phyloP scores from a whole-genome alignment of 1,139 yeast genomes.

The Kurtzmaniella quercitrusa region DNA sequence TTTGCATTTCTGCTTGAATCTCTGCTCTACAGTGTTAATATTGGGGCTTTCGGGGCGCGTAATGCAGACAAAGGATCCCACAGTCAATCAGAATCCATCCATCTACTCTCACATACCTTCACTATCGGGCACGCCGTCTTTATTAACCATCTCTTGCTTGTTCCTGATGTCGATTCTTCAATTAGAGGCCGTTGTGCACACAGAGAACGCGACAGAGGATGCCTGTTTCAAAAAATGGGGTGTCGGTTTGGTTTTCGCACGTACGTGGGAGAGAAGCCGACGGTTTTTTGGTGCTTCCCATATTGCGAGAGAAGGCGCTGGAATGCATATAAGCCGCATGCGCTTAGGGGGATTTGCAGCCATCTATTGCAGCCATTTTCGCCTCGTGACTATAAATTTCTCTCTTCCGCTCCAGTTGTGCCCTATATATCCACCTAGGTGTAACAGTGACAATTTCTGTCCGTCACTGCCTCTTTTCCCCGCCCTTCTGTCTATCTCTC shows the following conservation, averaged over 20 bases:
- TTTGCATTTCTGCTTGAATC: slow-evolving; percentile 57
- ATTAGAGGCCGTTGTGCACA: not conserved
- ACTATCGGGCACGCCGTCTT: slow-evolving; percentile 36
- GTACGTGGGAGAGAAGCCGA: not conserved
- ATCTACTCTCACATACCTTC: slow-evolving; percentile 30
- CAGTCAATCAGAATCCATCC: not conserved
- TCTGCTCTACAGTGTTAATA: slow-evolving; percentile 25
- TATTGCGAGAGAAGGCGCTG: too few relatives aligned
- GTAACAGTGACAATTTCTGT: too few relatives aligned
- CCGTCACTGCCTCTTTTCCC: too few relatives aligned
- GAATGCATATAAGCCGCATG: too few relatives aligned
- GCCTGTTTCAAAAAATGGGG: not conserved
- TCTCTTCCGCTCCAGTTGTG: too few relatives aligned
- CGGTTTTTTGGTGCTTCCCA: too few relatives aligned
- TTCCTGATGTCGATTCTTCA: not conserved
- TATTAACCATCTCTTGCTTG: slow-evolving; percentile 9
- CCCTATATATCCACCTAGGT: too few relatives aligned
- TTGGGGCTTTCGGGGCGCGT: not conserved
- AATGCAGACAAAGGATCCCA: not conserved
- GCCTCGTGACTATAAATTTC: too few relatives aligned
- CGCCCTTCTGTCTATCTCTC: too few relatives aligned
- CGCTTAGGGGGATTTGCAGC: not conserved
- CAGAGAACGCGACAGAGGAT: not conserved
- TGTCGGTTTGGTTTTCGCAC: not conserved
- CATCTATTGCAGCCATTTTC: not conserved